Evolutionary conservation across 305 asterid genomes (phyloP).

Genomic region (Fraxinus baroniana): DNA sequence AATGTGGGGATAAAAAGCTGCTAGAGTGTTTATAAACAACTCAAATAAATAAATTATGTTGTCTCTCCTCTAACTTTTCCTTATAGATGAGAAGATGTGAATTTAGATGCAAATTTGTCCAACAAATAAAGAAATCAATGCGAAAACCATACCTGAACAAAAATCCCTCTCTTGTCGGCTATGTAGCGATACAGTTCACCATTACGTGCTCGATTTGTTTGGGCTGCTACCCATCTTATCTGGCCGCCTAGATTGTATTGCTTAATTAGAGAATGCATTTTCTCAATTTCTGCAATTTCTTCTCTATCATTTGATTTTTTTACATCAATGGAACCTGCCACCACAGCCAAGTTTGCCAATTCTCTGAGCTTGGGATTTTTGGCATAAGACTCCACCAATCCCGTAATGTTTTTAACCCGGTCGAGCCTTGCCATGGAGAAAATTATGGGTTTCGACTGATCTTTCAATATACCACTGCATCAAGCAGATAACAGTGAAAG

Average conservation of each 20-base stretch:
- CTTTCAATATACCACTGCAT: conserved; percentile 67
- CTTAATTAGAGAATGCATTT: conserved; percentile 80
- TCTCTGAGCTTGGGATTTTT: conserved; percentile 67
- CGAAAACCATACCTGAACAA: conserved; percentile 66
- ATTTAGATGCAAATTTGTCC: background rate
- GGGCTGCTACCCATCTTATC: conserved; percentile 78
- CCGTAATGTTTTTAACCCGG: conserved; percentile 82
- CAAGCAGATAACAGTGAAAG: conserved; percentile 15
- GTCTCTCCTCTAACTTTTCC: background rate
- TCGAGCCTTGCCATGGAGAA: conserved; percentile 99
- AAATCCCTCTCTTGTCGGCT: conserved; percentile 84
- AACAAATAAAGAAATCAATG: background rate
- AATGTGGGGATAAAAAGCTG: too few species aligned
- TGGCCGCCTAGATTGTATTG: conserved; percentile 69
- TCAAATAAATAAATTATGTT: too few species aligned
- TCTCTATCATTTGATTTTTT: conserved; percentile 84
- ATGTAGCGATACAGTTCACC: conserved; percentile 96
- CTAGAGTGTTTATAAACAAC: background rate
- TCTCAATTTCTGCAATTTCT: conserved; percentile 88
- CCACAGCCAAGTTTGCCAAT: conserved; percentile 80
- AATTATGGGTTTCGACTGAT: conserved; percentile 76
- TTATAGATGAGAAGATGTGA: background rate
- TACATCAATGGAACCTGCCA: conserved; percentile 79
- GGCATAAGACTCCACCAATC: conserved; percentile 83
- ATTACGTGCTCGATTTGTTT: conserved; percentile 80